phyloP scores from a whole-genome alignment of 2,329 filamentous ascomycete species.

The Fusarium sp. region DNA sequence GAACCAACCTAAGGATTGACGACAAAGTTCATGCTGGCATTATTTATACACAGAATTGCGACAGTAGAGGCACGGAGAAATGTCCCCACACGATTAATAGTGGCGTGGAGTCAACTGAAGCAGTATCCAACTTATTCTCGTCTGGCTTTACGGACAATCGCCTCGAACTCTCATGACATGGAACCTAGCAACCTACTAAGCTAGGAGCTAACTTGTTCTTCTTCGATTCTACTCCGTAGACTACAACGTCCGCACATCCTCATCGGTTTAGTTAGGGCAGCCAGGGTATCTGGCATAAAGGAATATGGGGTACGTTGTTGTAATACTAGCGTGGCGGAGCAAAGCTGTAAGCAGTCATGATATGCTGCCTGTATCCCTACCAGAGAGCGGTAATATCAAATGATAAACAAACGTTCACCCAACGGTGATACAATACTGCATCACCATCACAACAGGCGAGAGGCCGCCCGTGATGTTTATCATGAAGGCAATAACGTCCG shows the following conservation, averaged over 20 bases:
- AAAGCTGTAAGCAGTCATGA: slow-evolving; percentile 21
- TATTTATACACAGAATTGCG: background rate
- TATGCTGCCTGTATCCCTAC: slow-evolving; percentile 3
- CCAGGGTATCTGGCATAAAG: background rate
- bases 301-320: slow-evolving; percentile 3
- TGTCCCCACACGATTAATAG: slow-evolving; percentile 12
- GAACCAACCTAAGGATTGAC: background rate
- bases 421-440: background rate
- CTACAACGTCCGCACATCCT: slow-evolving; percentile 1
- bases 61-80: background rate
- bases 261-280: slow-evolving; percentile 1
- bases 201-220: background rate
- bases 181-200: background rate
- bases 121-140: slow-evolving; percentile 8
- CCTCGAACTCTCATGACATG: slow-evolving; percentile 12
- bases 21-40: background rate
- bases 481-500: background rate
- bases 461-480: slow-evolving; percentile 28
- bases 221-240: background rate
- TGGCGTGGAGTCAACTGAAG: slow-evolving; percentile 14
- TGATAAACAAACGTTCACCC: background rate
- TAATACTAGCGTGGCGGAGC: slow-evolving; percentile 23
- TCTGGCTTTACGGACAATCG: slow-evolving; percentile 13
- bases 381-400: background rate
- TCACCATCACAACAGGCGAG: slow-evolving; percentile 17